These are phyloP conservation scores for Phascolomyces articulosus DNA, from an alignment of 371 early-diverging fungal species.

Conservation along the genomic window DNA sequence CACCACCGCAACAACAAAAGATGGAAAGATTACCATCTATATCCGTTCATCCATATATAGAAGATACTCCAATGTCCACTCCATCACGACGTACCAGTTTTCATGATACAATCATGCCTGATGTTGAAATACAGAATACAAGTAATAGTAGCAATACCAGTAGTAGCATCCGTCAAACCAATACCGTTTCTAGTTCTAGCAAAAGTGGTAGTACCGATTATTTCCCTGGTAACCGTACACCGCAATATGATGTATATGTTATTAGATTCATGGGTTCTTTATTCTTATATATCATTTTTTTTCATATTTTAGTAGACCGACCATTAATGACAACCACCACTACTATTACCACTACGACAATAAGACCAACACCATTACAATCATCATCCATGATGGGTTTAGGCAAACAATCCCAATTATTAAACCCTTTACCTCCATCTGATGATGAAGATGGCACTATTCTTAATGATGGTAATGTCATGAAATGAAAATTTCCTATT, in stretches of 20 bases:
- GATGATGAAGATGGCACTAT: neutral
- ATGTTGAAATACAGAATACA: neutral
- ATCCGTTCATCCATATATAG: neutral
- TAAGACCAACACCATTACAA: constrained; percentile 1
- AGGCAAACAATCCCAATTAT: constrained; percentile 35
- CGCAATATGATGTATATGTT: no score
- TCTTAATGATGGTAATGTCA: neutral
- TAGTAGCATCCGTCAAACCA: no score
- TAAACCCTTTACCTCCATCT: constrained; percentile 22
- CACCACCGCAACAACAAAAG: neutral
- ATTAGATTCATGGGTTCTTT: no score
- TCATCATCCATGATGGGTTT: constrained; percentile 32
- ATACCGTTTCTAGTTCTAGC: no score
- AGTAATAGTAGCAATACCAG: neutral
- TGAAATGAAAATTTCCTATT: neutral
- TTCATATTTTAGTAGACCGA: neutral
- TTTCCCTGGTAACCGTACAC: no score
- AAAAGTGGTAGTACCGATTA: no score
- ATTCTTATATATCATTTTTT: no score
- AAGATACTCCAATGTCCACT: neutral
- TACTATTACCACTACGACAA: constrained; percentile 20
- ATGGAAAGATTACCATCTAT: neutral
- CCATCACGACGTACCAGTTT: neutral
- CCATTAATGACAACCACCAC: neutral
- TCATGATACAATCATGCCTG: neutral